Evolutionary conservation across 345 rosid genomes (phyloP).

Genomic region (Clausena lansium): DNA sequence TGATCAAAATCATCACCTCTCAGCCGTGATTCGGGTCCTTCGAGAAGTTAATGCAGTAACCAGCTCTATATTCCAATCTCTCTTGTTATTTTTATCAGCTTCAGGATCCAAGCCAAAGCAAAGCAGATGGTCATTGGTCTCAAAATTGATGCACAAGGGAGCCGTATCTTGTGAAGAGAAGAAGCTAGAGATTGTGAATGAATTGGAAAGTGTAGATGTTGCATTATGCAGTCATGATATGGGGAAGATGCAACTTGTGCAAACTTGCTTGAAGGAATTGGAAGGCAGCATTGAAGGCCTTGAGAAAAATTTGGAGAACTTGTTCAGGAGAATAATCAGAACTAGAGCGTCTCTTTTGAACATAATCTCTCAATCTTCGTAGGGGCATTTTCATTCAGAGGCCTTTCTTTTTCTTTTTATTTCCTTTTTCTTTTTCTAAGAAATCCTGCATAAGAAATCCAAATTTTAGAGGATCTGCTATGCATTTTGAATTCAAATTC

Average conservation of each 20-base stretch:
- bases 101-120: slow-evolving; percentile 31
- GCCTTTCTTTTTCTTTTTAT: not conserved
- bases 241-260: slow-evolving; percentile 31
- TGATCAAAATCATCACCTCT: slow-evolving; percentile 35
- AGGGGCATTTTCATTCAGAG: not conserved
- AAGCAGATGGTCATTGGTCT: slow-evolving; percentile 47
- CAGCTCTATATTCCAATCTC: slow-evolving; percentile 39
- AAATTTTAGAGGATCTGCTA: slow-evolving; percentile 35
- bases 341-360: slow-evolving; percentile 65
- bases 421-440: too few species aligned
- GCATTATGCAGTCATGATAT: slow-evolving; percentile 20
- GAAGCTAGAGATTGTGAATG: slow-evolving; percentile 33
- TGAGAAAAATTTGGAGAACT: slow-evolving; percentile 51
- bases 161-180: slow-evolving; percentile 32
- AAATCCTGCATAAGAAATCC: slow-evolving; percentile 23
- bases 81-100: slow-evolving; percentile 42
- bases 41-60: slow-evolving; percentile 37
- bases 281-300: slow-evolving; percentile 43
- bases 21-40: slow-evolving; percentile 41
- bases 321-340: slow-evolving; percentile 58
- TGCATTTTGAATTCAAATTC: slow-evolving; percentile 1
- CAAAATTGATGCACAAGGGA: slow-evolving; percentile 45
- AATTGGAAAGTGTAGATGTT: slow-evolving; percentile 42
- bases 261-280: slow-evolving; percentile 40
- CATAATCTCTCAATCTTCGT: slow-evolving; percentile 51